phyloP scores from a whole-genome alignment of 23 red algal species.

The Cyanidioschyzon merolae region DNA sequence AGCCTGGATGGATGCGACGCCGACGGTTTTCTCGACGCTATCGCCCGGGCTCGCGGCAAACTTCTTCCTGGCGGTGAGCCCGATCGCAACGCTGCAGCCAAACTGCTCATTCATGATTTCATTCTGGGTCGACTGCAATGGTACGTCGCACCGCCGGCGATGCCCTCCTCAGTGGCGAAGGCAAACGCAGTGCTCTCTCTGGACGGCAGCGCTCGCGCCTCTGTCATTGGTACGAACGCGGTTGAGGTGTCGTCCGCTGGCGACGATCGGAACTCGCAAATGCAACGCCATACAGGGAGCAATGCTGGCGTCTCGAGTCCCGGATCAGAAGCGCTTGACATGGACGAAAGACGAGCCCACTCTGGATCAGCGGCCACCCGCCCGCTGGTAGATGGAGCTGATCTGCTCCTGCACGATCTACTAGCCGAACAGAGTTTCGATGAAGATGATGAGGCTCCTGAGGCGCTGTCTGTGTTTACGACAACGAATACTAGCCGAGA shows the following conservation, averaged over 20 bases:
- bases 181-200: too few species aligned
- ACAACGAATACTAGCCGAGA: background rate
- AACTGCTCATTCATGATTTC: slow-evolving; percentile 71
- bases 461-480: too few species aligned
- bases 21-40: slow-evolving; percentile 65
- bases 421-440: background rate
- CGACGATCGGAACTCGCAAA: background rate
- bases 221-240: too few species aligned
- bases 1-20: slow-evolving; percentile 23
- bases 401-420: background rate
- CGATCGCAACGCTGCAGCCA: slow-evolving; percentile 51
- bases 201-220: too few species aligned
- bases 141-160: slow-evolving; percentile 58
- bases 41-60: slow-evolving; percentile 55
- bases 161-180: background rate
- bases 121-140: slow-evolving; percentile 82
- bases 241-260: too few species aligned
- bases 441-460: background rate
- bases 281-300: background rate
- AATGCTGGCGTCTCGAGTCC: background rate
- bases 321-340: background rate
- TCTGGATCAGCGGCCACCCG: background rate
- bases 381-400: background rate
- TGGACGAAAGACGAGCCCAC: background rate
- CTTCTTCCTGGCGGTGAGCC: slow-evolving; percentile 70